Evolutionary conservation across 176 grass and related monocot genomes (phyloP).

Genomic region (Luzula sylvatica): DNA sequence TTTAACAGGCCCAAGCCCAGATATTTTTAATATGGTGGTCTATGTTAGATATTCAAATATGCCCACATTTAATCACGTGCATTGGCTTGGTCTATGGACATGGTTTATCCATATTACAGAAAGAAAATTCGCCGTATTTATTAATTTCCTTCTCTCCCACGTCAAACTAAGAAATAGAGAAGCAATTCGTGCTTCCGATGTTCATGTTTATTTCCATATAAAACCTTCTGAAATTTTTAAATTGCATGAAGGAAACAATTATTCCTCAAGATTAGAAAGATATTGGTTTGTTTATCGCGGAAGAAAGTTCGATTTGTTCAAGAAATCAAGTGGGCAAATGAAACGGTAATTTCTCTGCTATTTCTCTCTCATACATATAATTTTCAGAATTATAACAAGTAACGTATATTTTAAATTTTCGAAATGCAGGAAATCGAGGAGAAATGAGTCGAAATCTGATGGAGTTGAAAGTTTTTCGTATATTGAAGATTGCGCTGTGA

Average conservation of each 20-base stretch:
- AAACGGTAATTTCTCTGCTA: no score
- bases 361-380: no score
- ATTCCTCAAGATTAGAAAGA: not conserved
- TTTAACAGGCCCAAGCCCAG: not conserved
- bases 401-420: no score
- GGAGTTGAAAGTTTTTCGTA: not conserved
- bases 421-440: not conserved
- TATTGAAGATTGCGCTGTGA: slow-evolving; percentile 5
- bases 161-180: not conserved
- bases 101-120: not conserved
- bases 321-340: no score
- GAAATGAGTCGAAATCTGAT: not conserved
- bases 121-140: slow-evolving; percentile 2
- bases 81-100: not conserved
- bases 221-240: not conserved
- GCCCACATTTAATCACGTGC: not conserved
- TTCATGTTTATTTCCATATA: not conserved
- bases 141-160: not conserved
- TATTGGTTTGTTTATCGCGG: no score
- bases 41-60: not conserved
- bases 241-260: not conserved
- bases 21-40: not conserved
- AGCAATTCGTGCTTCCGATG: not conserved
- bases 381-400: no score
- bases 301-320: no score